A percentile compares a stretch with the other conserved stretches of the same genome.
phyloP scores from a whole-genome alignment of 495 filamentous ascomycete genomes.

The Thermothielavioides terrestris region DNA sequence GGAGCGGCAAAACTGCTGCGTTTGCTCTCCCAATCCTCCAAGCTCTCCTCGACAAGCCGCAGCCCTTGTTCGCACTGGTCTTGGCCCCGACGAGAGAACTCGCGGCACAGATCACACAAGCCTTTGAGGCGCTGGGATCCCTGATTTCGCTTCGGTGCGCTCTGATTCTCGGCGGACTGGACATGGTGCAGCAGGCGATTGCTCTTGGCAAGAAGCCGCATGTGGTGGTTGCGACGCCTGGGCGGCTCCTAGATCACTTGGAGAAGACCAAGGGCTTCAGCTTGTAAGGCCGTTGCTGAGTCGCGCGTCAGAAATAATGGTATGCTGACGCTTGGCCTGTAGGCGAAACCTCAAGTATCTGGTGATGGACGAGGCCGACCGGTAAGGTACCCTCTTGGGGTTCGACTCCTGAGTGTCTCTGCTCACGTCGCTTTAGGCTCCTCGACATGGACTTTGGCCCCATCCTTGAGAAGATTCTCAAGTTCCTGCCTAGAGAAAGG shows the following conservation, averaged over 20 bases:
- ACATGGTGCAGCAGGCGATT: conserved; percentile 85
- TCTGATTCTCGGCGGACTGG: conserved; percentile 84
- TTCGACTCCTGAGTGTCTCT: no score
- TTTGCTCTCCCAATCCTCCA: conserved; percentile 88
- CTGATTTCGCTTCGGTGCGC: conserved; percentile 71
- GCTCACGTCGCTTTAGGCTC: conserved; percentile 36
- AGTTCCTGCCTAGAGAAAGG: conserved; percentile 73
- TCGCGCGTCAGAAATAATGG: background rate
- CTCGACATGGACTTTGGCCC: conserved; percentile 93
- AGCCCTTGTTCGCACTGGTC: conserved; percentile 67
- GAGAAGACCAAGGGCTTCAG: conserved; percentile 97
- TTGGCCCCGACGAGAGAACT: conserved; percentile 89
- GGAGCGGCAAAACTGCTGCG: conserved; percentile 84
- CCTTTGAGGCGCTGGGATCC: conserved; percentile 75
- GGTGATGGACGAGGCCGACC: conserved; percentile 92
- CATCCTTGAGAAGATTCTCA: conserved; percentile 84
- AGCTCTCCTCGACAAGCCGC: conserved; percentile 74
- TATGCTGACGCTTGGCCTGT: background rate
- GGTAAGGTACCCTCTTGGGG: conserved; percentile 2
- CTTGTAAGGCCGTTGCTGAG: conserved; percentile 37
- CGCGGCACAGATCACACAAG: conserved; percentile 78
- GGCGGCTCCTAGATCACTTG: conserved; percentile 82
- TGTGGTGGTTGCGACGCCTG: conserved; percentile 80
- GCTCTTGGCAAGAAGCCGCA: conserved; percentile 88
- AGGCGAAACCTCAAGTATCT: conserved; percentile 61